Percentiles rank a stretch among this genome's conserved stretches.
Conservation (phyloP, 2,329 filamentous ascomycete species). For the Cladosporium colombiae region DNA sequence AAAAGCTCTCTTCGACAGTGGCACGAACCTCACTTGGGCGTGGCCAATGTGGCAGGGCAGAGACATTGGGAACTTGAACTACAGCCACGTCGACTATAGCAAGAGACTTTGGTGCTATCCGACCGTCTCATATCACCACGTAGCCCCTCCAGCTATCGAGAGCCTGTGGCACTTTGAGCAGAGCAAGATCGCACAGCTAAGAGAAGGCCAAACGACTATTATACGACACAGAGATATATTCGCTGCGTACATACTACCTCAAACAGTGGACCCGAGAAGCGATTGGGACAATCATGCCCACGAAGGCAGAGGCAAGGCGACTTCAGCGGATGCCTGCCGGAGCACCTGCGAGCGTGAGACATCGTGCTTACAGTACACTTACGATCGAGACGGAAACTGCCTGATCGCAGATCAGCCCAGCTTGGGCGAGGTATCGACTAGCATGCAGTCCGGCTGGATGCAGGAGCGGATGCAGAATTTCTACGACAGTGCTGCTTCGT, state of each 20-base stretch:
- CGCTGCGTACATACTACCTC: slow-evolving; percentile 27
- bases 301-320: slow-evolving; percentile 22
- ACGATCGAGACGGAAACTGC: slow-evolving; percentile 23
- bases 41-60: slow-evolving; percentile 34
- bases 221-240: slow-evolving; percentile 31
- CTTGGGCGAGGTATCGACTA: slow-evolving; percentile 25
- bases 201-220: slow-evolving; percentile 14
- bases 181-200: slow-evolving; percentile 24
- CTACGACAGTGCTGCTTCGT: background rate
- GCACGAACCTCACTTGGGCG: slow-evolving; percentile 26
- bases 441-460: slow-evolving; percentile 30
- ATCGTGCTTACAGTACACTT: slow-evolving; percentile 28
- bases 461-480: slow-evolving; percentile 22
- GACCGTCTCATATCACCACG: slow-evolving; percentile 31
- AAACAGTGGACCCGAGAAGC: slow-evolving; percentile 21
- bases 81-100: slow-evolving; percentile 23
- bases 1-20: slow-evolving; percentile 30
- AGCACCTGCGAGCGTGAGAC: slow-evolving; percentile 23
- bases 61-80: slow-evolving; percentile 29
- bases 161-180: slow-evolving; percentile 34
- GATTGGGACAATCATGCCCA: slow-evolving; percentile 33
- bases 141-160: slow-evolving; percentile 28
- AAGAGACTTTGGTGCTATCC: slow-evolving; percentile 35
- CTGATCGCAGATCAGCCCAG: slow-evolving; percentile 21
- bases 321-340: slow-evolving; percentile 26